Evolutionary conservation across 768 basidiomycete species (phyloP).

Genomic region (Pulveroboletus sp.): DNA sequence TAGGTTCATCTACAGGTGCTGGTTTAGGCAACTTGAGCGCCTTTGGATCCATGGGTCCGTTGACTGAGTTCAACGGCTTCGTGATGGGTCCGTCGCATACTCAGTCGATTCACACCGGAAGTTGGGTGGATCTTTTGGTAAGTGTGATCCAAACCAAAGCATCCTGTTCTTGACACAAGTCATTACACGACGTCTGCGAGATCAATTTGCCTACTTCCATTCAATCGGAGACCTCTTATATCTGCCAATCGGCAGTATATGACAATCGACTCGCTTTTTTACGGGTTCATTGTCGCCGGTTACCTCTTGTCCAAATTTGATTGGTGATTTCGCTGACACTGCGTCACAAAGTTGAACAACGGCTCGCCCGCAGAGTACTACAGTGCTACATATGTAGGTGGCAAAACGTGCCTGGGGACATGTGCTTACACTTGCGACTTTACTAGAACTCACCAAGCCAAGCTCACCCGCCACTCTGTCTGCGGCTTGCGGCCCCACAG

Average conservation of each 20-base stretch:
- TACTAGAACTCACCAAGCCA: constrained; percentile 57
- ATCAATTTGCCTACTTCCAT: neutral
- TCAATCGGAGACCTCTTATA: neutral
- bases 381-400: constrained; percentile 60
- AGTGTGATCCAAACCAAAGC: constrained; percentile 10
- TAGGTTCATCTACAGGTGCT: constrained; percentile 8
- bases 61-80: constrained; percentile 21
- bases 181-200: neutral
- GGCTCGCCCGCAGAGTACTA: constrained; percentile 56
- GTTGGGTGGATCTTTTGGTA: constrained; percentile 31
- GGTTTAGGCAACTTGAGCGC: constrained; percentile 22
- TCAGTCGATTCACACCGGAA: constrained; percentile 17
- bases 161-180: neutral
- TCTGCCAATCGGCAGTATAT: neutral
- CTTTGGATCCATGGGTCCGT: constrained; percentile 21
- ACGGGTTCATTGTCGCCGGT: neutral
- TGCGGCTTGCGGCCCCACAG: constrained; percentile 62
- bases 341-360: constrained; percentile 49
- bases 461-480: constrained; percentile 63
- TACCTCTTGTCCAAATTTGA: neutral
- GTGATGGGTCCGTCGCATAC: constrained; percentile 21
- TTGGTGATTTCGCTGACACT: constrained; percentile 9
- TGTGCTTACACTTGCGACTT: constrained; percentile 1
- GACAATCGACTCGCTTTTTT: neutral
- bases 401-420: neutral